Percentiles rank a stretch among this genome's conserved stretches.
phyloP scores from a whole-genome alignment of 805 yeast species.

The Clavispora vitiphila region DNA sequence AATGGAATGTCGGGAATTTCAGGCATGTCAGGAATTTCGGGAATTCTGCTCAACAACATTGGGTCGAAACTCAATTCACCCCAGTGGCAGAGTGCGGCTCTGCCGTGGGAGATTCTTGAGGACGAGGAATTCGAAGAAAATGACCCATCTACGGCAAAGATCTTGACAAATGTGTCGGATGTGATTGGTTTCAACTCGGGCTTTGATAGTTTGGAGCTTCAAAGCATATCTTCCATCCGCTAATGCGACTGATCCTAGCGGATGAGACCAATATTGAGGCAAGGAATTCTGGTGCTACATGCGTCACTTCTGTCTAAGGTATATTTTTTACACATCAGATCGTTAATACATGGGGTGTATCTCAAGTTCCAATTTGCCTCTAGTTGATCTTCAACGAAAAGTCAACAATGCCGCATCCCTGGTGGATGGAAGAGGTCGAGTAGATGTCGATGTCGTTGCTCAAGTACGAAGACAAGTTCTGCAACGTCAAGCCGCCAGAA shows the following conservation, averaged over 20 bases:
- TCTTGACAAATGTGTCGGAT: slow-evolving; percentile 30
- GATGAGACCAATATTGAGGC: too few species aligned
- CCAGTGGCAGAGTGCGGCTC: background rate
- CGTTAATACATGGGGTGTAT: too few species aligned
- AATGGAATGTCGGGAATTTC: background rate
- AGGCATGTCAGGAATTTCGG: slow-evolving; percentile 5
- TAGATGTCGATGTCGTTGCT: slow-evolving; percentile 82
- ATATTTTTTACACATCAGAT: too few species aligned
- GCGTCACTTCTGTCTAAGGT: too few species aligned
- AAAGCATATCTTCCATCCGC: slow-evolving; percentile 35
- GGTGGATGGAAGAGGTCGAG: slow-evolving; percentile 88
- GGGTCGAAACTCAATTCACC: background rate
- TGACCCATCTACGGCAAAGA: slow-evolving; percentile 22
- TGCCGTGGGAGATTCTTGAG: slow-evolving; percentile 6
- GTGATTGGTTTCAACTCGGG: slow-evolving; percentile 40
- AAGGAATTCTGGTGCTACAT: too few species aligned
- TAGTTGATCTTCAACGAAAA: slow-evolving; percentile 68
- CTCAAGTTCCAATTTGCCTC: background rate
- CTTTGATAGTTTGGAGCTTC: slow-evolving; percentile 34
- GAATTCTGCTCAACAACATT: slow-evolving; percentile 9
- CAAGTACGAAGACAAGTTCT: slow-evolving; percentile 60
- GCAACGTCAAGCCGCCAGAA: slow-evolving; percentile 80
- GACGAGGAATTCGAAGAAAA: slow-evolving; percentile 5
- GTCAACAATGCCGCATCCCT: slow-evolving; percentile 81
- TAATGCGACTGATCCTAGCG: too few species aligned